phyloP scores from a whole-genome alignment of 768 basidiomycete species.

The Amanita pallidorosea region DNA sequence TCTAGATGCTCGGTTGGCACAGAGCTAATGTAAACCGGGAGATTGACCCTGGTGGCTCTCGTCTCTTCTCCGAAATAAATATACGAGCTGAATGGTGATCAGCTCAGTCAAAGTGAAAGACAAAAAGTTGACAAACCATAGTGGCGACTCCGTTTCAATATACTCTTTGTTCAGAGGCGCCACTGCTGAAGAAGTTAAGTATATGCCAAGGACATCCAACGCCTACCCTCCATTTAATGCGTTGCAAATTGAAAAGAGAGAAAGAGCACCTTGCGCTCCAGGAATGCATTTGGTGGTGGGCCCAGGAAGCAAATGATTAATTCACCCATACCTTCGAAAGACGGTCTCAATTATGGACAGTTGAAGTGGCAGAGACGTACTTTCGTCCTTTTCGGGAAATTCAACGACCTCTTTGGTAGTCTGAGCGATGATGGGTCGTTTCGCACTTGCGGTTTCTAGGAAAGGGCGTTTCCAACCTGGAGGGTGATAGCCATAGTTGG shows the following conservation, averaged over 20 bases:
- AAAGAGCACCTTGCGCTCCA: slow-evolving; percentile 53
- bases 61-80: slow-evolving; percentile 78
- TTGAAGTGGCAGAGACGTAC: slow-evolving; percentile 19
- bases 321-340: slow-evolving; percentile 58
- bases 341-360: not conserved
- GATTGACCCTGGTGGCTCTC: slow-evolving; percentile 58
- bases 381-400: slow-evolving; percentile 96
- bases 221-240: slow-evolving; percentile 35
- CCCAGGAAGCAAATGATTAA: slow-evolving; percentile 70
- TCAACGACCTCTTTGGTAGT: slow-evolving; percentile 61
- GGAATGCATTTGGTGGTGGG: slow-evolving; percentile 56
- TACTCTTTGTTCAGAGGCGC: slow-evolving; percentile 86
- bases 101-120: slow-evolving; percentile 4
- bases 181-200: slow-evolving; percentile 77
- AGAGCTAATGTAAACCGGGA: slow-evolving; percentile 73
- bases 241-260: not conserved
- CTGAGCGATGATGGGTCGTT: slow-evolving; percentile 36
- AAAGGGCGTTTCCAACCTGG: slow-evolving; percentile 90
- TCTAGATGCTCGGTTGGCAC: slow-evolving; percentile 75
- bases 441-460: slow-evolving; percentile 72
- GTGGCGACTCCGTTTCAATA: slow-evolving; percentile 81
- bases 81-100: slow-evolving; percentile 44
- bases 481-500: slow-evolving; percentile 55
- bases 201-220: slow-evolving; percentile 75
- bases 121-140: slow-evolving; percentile 45